Percentiles rank a stretch among this genome's conserved stretches.
phyloP scores from a whole-genome alignment of 192 early-diverging fungal species.

The Rhizoclosmatium globosum region DNA sequence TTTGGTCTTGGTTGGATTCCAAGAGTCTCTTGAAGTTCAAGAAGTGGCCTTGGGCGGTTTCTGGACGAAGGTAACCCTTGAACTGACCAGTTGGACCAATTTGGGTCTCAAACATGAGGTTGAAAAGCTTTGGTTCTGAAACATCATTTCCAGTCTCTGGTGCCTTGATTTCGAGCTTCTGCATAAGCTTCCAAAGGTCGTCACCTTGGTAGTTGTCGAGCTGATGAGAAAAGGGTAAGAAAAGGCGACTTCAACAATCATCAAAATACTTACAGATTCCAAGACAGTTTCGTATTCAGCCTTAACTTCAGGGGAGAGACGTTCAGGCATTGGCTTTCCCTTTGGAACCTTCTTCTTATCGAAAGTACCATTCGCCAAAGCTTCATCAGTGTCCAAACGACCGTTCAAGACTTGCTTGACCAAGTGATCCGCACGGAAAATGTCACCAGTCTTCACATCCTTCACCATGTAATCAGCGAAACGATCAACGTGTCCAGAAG shows the following conservation, averaged over 20 bases:
- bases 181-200: constrained; percentile 86
- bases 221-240: constrained; percentile 49
- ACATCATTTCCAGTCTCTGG: constrained; percentile 93
- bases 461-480: constrained; percentile 99
- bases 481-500: constrained; percentile 98
- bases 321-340: constrained; percentile 63
- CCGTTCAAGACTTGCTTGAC: constrained; percentile 92
- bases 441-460: constrained; percentile 90
- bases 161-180: constrained; percentile 82
- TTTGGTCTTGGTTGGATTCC: constrained; percentile 97
- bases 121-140: constrained; percentile 91
- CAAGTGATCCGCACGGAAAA: constrained; percentile 97
- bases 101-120: constrained; percentile 98
- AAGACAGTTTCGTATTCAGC: constrained; percentile 85
- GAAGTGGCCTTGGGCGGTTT: constrained; percentile 99
- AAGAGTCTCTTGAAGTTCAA: constrained; percentile 96
- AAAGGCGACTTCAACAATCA: constrained; percentile 17
- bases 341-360: constrained; percentile 76
- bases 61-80: constrained; percentile 94
- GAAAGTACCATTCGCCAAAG: constrained; percentile 39
- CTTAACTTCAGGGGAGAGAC: constrained; percentile 67
- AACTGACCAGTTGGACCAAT: constrained; percentile 97
- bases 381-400: constrained; percentile 86
- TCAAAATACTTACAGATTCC: constrained; percentile 67
- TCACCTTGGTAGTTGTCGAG: constrained; percentile 95